Conservation (phyloP, 2,329 filamentous ascomycete species). For the Colletotrichum sublineola region DNA sequence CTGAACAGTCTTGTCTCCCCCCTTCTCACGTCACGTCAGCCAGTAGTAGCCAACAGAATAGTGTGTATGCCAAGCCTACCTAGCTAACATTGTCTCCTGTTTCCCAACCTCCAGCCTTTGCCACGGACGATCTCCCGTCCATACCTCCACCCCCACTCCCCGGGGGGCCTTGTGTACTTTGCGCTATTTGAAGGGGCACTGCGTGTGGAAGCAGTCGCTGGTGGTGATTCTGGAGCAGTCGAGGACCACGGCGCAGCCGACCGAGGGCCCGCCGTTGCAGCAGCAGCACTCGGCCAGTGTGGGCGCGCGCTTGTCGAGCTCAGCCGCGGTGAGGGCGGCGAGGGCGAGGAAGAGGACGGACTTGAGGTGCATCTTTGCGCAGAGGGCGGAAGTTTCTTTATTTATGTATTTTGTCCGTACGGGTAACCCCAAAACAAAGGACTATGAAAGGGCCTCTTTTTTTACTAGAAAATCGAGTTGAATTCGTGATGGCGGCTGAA, state of each 20-base stretch:
- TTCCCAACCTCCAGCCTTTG: not conserved
- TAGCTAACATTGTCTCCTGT: not conserved
- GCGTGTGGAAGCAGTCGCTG: slow-evolving; percentile 33
- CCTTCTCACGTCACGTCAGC: not conserved
- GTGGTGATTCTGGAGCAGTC: slow-evolving; percentile 35
- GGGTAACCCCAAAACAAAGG: not conserved
- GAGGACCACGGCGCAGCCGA: slow-evolving; percentile 39
- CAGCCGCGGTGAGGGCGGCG: slow-evolving; percentile 11
- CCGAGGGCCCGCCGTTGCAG: slow-evolving; percentile 38
- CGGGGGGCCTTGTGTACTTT: not conserved
- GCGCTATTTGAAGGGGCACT: slow-evolving; percentile 30
- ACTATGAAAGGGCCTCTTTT: not conserved
- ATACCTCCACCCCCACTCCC: not conserved
- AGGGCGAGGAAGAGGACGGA: slow-evolving; percentile 10
- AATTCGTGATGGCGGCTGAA: not conserved
- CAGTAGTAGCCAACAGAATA: not conserved
- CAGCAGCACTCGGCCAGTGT: slow-evolving; percentile 42
- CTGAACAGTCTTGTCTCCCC: not conserved
- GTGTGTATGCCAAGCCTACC: not conserved
- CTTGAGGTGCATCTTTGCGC: slow-evolving; percentile 16
- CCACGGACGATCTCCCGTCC: not conserved
- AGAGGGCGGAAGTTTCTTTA: too few relatives aligned
- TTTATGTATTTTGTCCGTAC: not conserved
- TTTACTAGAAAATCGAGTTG: not conserved
- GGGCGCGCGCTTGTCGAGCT: slow-evolving; percentile 32